A percentile compares a stretch with the other conserved stretches of the same genome.
Evolutionary conservation across 345 rosid species (phyloP).

Genomic region (Citrus hindsii): DNA sequence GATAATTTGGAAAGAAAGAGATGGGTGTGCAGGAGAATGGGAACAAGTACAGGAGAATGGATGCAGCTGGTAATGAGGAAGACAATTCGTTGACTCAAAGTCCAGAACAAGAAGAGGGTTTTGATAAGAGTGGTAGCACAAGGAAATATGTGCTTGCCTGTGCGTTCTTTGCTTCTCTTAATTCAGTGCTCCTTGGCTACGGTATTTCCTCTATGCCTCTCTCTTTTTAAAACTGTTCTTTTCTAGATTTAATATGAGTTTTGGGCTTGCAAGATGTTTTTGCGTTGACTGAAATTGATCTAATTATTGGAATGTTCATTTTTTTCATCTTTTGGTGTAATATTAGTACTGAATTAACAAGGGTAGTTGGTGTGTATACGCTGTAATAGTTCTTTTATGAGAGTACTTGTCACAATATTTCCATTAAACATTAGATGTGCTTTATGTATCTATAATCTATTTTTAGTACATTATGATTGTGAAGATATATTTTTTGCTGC

Average conservation of each 20-base stretch:
- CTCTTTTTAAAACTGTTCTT: neutral
- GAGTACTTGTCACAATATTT: neutral
- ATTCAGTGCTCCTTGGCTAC: slow-evolving; percentile 68
- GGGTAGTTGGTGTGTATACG: neutral
- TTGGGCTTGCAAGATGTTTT: neutral
- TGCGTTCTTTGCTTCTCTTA: slow-evolving; percentile 63
- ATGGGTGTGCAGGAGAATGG: slow-evolving; percentile 25
- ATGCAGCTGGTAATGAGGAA: slow-evolving; percentile 14
- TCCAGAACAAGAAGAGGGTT: neutral
- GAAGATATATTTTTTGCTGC: neutral
- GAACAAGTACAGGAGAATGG: slow-evolving; percentile 26
- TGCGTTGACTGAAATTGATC: neutral
- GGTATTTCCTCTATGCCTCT: slow-evolving; percentile 30
- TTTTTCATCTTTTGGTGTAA: no score
- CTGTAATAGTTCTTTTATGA: neutral
- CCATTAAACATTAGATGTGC: neutral
- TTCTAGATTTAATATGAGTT: neutral
- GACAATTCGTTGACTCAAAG: slow-evolving; percentile 1
- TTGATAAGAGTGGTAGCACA: neutral
- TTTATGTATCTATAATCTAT: neutral
- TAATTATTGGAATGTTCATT: neutral
- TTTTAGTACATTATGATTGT: neutral
- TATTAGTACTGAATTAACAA: no score
- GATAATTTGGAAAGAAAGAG: neutral
- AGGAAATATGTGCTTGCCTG: slow-evolving; percentile 41